Evolutionary conservation across 2,329 filamentous ascomycete species (phyloP).

Genomic region (Xylariaceae sp.): DNA sequence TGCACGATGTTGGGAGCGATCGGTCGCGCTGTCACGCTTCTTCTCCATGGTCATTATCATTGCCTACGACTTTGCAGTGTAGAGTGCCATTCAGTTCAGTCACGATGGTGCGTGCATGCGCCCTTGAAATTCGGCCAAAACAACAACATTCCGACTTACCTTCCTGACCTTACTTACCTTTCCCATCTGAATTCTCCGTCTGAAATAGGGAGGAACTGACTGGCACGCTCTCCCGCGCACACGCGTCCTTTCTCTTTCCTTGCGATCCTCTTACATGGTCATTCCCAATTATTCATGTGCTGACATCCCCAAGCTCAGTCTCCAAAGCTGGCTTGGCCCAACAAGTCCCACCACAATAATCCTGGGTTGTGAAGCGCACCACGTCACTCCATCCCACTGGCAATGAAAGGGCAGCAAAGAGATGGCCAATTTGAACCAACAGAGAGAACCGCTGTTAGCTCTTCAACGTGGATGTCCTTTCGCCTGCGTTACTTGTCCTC

Average conservation of each 20-base stretch:
- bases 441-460: neutral
- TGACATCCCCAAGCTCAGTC: neutral
- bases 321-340: neutral
- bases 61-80: no score
- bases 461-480: neutral
- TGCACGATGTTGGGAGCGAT: no score
- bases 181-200: neutral
- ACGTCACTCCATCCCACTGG: conserved; percentile 28
- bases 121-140: neutral
- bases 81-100: no score
- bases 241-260: neutral
- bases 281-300: neutral
- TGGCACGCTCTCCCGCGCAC: neutral
- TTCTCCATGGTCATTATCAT: no score
- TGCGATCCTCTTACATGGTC: neutral
- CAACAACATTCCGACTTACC: neutral
- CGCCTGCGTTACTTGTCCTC: neutral
- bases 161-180: neutral
- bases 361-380: conserved; percentile 21
- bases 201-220: neutral
- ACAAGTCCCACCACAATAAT: conserved; percentile 1
- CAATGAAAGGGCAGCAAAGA: conserved; percentile 4
- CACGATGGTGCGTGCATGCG: neutral
- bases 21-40: no score
- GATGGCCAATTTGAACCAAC: neutral